A percentile compares a stretch with the other conserved stretches of the same genome.
These are phyloP conservation scores for Solanum lycopersicoides DNA, from an alignment of 257 asterid species.

Conservation along the genomic window DNA sequence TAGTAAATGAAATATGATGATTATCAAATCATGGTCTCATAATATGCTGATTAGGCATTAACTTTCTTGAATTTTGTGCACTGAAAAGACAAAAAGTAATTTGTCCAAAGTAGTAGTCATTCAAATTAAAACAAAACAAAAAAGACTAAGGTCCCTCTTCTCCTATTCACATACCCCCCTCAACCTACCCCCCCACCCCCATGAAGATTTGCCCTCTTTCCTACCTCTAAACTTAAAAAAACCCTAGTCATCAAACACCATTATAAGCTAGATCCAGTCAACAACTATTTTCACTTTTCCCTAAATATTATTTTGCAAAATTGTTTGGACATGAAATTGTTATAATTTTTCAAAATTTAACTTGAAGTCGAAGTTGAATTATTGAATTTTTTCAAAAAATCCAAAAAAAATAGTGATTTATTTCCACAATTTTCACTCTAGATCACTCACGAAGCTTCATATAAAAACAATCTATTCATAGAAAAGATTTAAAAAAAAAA, in stretches of 20 bases:
- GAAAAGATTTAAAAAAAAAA: background rate
- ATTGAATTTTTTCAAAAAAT: background rate
- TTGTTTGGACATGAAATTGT: no score
- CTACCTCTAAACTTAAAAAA: background rate
- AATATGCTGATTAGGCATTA: conserved; percentile 13
- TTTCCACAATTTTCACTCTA: background rate
- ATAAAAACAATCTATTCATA: background rate
- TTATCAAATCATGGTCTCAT: conserved; percentile 44
- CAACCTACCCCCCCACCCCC: background rate
- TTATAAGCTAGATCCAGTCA: background rate
- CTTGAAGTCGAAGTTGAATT: background rate
- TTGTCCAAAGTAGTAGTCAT: conserved; percentile 9
- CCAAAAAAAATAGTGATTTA: background rate
- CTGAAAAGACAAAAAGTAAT: conserved; percentile 46
- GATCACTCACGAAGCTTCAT: background rate
- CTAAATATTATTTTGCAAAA: background rate
- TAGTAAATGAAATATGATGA: conserved; percentile 9
- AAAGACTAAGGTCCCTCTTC: background rate
- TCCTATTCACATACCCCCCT: background rate
- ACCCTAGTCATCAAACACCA: background rate
- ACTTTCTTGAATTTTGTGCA: conserved; percentile 48
- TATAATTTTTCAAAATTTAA: background rate
- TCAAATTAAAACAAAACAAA: background rate
- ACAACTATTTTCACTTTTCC: background rate
- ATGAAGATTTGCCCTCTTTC: background rate